These are phyloP conservation scores for Nannochloropsis gaditana DNA, from an alignment of 108 stramenopile genomes.

Conservation along the genomic window DNA sequence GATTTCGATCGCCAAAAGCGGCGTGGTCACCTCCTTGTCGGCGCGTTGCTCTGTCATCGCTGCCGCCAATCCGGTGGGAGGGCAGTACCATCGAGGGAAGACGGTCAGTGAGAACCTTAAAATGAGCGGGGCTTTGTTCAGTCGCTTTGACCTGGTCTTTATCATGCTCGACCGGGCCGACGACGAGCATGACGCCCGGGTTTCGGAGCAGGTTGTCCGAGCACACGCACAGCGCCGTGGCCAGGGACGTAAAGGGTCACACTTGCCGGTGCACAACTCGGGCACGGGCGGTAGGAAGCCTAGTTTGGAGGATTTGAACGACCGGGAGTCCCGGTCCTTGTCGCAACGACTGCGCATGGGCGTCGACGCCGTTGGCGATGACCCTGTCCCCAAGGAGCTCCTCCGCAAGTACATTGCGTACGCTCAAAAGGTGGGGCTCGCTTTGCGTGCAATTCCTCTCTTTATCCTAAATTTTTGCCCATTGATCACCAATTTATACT, in stretches of 20 bases:
- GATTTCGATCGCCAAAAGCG: constrained; percentile 94
- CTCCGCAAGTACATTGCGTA: constrained; percentile 94
- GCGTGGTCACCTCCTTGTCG: constrained; percentile 78
- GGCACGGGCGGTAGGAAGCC: background rate
- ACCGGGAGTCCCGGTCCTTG: constrained; percentile 36
- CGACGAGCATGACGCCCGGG: constrained; percentile 72
- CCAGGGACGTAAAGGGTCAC: background rate
- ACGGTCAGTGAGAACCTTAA: constrained; percentile 82
- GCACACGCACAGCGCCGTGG: constrained; percentile 55
- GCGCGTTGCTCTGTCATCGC: constrained; percentile 88
- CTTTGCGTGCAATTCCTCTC: background rate
- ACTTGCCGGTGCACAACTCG: no score
- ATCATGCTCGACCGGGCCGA: constrained; percentile 86
- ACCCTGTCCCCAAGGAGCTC: constrained; percentile 58
- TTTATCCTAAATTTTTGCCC: background rate
- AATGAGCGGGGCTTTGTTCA: constrained; percentile 86
- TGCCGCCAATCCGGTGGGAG: constrained; percentile 94
- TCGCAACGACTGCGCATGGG: constrained; percentile 70
- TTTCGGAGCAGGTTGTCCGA: constrained; percentile 86
- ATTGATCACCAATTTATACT: no score
- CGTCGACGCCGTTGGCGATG: constrained; percentile 63
- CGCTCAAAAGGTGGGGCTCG: constrained; percentile 55
- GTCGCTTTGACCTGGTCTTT: constrained; percentile 94
- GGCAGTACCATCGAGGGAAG: constrained; percentile 82
- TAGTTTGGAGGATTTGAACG: constrained; percentile 8